Evolutionary conservation across 768 basidiomycete species (phyloP).

Genomic region (Gautieria morchelliformis): DNA sequence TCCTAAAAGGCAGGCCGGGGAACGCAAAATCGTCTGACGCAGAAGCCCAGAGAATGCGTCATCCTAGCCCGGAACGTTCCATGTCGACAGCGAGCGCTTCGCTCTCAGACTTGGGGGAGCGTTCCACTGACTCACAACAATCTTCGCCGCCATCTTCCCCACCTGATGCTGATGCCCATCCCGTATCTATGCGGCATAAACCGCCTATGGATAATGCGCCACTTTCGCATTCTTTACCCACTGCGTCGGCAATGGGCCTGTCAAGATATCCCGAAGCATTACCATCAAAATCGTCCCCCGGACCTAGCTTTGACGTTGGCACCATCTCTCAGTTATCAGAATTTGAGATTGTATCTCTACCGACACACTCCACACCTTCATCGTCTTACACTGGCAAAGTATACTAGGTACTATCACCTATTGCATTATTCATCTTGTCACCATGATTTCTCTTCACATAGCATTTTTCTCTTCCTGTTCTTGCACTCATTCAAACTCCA

Average conservation of each 20-base stretch:
- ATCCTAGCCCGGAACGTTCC: neutral
- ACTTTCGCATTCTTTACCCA: slow-evolving; percentile 3
- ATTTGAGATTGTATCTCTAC: neutral
- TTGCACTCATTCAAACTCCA: neutral
- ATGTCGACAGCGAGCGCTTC: neutral
- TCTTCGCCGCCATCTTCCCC: slow-evolving; percentile 2
- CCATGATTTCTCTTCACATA: neutral
- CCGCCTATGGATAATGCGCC: neutral
- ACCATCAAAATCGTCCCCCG: neutral
- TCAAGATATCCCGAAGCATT: neutral
- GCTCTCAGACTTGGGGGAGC: neutral
- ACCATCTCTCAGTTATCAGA: neutral
- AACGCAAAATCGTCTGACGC: slow-evolving; percentile 4
- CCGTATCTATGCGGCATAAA: neutral
- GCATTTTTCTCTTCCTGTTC: neutral
- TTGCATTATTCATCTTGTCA: neutral
- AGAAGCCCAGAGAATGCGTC: neutral
- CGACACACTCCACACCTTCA: neutral
- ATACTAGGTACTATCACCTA: neutral
- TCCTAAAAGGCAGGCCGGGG: slow-evolving; percentile 1
- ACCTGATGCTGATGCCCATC: neutral
- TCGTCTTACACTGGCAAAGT: slow-evolving; percentile 2
- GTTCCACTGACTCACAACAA: neutral
- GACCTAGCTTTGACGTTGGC: neutral
- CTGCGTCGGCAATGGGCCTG: neutral